Base-by-base conservation (phyloP, 306 rosid genomes). In the Coriaria nepalensis region DNA sequence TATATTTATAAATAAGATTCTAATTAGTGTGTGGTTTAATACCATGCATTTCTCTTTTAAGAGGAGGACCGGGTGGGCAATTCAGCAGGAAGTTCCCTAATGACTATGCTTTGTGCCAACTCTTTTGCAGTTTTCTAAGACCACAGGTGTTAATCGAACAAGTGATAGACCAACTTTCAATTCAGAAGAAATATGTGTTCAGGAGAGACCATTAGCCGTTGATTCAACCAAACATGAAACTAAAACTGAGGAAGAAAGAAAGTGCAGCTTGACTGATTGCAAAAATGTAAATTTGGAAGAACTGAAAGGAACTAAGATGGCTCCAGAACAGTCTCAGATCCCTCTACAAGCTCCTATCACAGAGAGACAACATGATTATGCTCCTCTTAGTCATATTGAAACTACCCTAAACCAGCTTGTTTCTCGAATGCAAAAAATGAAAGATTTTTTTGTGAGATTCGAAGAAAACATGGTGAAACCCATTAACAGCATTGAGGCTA, bases 81-180 rank as follows among this genome's bases (percentile, higher is more conserved):
- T 62, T 54, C 87, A 8, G 60, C 76, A 50, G 48, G 68, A 33
- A 73, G 72, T 71, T 75, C 98, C 60, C 75, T 85, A 39, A 73
- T 92, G 96, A 72, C 96, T 44, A 74, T 77, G 93, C 69, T 92
- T 92, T 64, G 70, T 77, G 54, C 93, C 94, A 40, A 66, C 86
- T 52, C 64, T 85, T 53, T 55, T 85, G 82, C 94, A 92, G 64
- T 65, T 79, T 36, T 73, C 94, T 13, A 79, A 77, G 67, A 67
- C 96, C 41, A 69, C 73, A 45, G 70, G 64, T 36, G 53, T 54
- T 37, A 40, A 37, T 45, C 55, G 37, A 67, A 50, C 57, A n/a
- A 52, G 55, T 34, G 69, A 61, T 13, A 56, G 59, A 6, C 13
- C 7, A 6, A 47, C 43, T 47, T 59, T 69, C 73, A 76, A 65